phyloP scores from a whole-genome alignment of 257 asterid genomes.

The Forsythia viridissima region DNA sequence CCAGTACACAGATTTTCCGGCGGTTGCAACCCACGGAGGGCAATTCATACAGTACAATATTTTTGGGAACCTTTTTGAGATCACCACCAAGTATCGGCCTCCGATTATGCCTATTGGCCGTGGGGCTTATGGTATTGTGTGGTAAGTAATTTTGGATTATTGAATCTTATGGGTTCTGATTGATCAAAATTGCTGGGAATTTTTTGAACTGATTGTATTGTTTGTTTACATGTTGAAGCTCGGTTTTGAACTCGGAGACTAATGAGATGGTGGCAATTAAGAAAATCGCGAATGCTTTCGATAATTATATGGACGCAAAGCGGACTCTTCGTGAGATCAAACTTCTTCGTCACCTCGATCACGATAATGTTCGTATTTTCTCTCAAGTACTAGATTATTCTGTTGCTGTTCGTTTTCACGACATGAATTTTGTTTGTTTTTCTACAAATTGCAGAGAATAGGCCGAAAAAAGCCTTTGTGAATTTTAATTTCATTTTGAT shows the following conservation, averaged over 20 bases:
- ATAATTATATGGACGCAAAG: conserved; percentile 90
- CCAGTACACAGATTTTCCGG: conserved; percentile 76
- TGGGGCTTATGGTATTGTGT: conserved; percentile 97
- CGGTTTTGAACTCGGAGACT: conserved; percentile 75
- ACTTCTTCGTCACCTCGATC: conserved; percentile 95
- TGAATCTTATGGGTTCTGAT: neutral
- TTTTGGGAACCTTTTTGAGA: conserved; percentile 74
- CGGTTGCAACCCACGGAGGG: conserved; percentile 71
- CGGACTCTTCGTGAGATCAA: conserved; percentile 93
- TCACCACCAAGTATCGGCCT: conserved; percentile 73
- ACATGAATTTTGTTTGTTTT: neutral
- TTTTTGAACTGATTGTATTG: neutral
- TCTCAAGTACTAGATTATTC: neutral
- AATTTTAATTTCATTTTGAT: neutral
- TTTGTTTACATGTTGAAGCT: conserved; percentile 47
- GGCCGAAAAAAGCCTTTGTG: neutral
- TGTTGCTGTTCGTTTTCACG: neutral
- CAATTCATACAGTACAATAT: conserved; percentile 70
- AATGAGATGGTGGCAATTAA: conserved; percentile 97
- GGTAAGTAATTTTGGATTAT: conserved; percentile 40
- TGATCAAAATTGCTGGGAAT: too few species aligned
- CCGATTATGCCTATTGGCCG: conserved; percentile 98
- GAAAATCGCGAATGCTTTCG: conserved; percentile 92
- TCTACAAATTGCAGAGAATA: neutral
- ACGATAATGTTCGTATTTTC: conserved; percentile 68